A percentile compares a stretch with the other conserved stretches of the same genome.
phyloP scores from a whole-genome alignment of 257 asterid genomes.

The Anisodus acutangulus region DNA sequence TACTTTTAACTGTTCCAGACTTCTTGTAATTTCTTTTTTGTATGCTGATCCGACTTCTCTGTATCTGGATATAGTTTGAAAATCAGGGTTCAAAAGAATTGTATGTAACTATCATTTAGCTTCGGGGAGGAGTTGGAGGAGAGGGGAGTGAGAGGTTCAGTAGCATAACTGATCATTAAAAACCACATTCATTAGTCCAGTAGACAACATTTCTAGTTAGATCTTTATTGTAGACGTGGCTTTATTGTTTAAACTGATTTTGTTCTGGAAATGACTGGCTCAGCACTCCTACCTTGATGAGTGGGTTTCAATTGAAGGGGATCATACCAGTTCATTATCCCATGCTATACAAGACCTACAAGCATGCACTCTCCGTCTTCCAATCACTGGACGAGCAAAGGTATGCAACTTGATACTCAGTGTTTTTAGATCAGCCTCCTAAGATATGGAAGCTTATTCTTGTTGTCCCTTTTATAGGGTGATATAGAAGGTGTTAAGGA shows the following conservation, averaged over 20 bases:
- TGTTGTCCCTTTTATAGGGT: conserved; percentile 50
- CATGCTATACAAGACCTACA: conserved; percentile 65
- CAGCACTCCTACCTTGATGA: conserved; percentile 67
- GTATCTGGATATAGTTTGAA: conserved; percentile 13
- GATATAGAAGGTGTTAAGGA: conserved; percentile 62
- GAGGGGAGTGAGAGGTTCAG: conserved; percentile 7
- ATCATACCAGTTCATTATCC: conserved; percentile 63
- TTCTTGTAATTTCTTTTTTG: neutral
- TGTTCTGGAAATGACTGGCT: conserved; percentile 27
- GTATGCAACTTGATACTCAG: conserved; percentile 48
- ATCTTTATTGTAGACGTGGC: neutral
- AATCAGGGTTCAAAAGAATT: neutral
- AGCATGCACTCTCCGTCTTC: conserved; percentile 73
- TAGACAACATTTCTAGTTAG: conserved; percentile 1
- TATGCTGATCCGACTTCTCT: neutral
- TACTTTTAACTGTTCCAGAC: neutral
- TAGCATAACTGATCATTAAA: neutral
- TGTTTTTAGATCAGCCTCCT: conserved; percentile 21
- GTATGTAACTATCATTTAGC: neutral
- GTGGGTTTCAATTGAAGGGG: conserved; percentile 75
- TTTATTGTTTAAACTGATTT: conserved; percentile 15
- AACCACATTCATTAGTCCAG: neutral
- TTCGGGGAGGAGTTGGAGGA: neutral
- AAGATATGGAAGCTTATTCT: conserved; percentile 26
- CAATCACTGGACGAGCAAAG: conserved; percentile 73